A percentile compares a stretch with the other conserved stretches of the same genome.
phyloP scores from a whole-genome alignment of 768 basidiomycete genomes.

The Exsudoporus frostii region DNA sequence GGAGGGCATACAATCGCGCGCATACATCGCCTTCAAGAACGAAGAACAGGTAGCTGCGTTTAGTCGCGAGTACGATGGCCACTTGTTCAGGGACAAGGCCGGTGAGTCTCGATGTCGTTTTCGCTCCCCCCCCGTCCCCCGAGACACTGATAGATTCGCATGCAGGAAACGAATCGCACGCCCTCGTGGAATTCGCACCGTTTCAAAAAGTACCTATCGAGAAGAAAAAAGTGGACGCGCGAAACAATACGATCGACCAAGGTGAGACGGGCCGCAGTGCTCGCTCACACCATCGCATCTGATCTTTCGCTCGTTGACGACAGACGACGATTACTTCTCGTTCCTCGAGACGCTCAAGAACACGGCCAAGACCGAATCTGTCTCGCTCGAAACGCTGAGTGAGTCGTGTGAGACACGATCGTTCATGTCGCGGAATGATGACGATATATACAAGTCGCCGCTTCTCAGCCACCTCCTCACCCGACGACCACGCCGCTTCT shows the following conservation, averaged over 20 bases:
- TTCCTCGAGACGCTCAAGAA: constrained; percentile 74
- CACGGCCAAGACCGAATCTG: constrained; percentile 48
- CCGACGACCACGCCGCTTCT: constrained; percentile 90
- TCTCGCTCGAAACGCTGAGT: constrained; percentile 57
- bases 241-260: constrained; percentile 87
- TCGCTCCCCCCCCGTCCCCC: too few relatives aligned
- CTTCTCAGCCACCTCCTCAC: constrained; percentile 52
- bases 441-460: constrained; percentile 63
- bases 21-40: constrained; percentile 86
- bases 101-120: constrained; percentile 43
- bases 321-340: constrained; percentile 81
- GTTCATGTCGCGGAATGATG: too few relatives aligned
- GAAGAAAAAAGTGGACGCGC: constrained; percentile 75
- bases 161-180: constrained; percentile 81
- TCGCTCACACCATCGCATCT: too few relatives aligned
- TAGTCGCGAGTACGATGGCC: constrained; percentile 85
- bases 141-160: not conserved
- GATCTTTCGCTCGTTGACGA: not conserved
- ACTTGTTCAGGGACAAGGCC: constrained; percentile 86
- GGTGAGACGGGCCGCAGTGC: too few relatives aligned
- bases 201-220: constrained; percentile 79
- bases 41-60: constrained; percentile 71
- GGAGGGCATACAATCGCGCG: constrained; percentile 83
- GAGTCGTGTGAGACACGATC: too few relatives aligned
- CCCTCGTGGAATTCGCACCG: constrained; percentile 91